Percentiles rank a stretch among this genome's conserved stretches.
Conservation (phyloP, 148 eudicot genomes). For the Persicaria maculosa region DNA sequence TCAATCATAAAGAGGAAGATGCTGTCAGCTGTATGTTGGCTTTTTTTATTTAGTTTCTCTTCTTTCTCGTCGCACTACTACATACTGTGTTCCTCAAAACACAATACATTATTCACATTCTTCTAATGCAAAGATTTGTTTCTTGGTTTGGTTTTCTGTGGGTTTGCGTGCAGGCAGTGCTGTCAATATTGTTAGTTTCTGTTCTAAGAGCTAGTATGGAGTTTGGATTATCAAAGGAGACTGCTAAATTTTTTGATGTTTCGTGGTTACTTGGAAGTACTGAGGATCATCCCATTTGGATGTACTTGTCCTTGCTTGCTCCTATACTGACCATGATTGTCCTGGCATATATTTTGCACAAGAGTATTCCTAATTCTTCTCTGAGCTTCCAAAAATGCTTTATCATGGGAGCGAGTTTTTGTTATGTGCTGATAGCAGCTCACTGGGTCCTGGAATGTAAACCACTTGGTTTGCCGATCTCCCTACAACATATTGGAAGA, state of each 20-base stretch:
- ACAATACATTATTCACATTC: not conserved
- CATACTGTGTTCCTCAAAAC: not conserved
- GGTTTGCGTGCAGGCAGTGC: constrained; percentile 48
- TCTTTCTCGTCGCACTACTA: not conserved
- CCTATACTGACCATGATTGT: constrained; percentile 44
- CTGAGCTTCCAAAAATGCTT: constrained; percentile 40
- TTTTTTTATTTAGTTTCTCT: not conserved
- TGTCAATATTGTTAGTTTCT: constrained; percentile 44
- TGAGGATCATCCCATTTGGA: constrained; percentile 42
- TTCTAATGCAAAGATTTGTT: not conserved
- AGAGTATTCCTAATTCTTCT: constrained; percentile 25
- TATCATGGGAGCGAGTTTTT: constrained; percentile 43
- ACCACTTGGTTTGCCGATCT: constrained; percentile 27
- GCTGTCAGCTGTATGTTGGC: constrained; percentile 57
- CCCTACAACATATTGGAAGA: constrained; percentile 29
- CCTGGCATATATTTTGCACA: constrained; percentile 45
- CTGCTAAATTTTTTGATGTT: constrained; percentile 35
- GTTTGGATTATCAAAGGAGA: constrained; percentile 77
- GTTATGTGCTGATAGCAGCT: constrained; percentile 54
- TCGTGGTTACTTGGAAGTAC: constrained; percentile 36
- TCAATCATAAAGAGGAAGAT: constrained; percentile 45
- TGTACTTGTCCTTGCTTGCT: constrained; percentile 31
- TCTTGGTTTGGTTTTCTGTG: constrained; percentile 1
- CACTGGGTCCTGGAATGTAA: constrained; percentile 62
- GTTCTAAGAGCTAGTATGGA: constrained; percentile 58